phyloP scores from a whole-genome alignment of 768 basidiomycete genomes.

The Cubamyces lactineus region DNA sequence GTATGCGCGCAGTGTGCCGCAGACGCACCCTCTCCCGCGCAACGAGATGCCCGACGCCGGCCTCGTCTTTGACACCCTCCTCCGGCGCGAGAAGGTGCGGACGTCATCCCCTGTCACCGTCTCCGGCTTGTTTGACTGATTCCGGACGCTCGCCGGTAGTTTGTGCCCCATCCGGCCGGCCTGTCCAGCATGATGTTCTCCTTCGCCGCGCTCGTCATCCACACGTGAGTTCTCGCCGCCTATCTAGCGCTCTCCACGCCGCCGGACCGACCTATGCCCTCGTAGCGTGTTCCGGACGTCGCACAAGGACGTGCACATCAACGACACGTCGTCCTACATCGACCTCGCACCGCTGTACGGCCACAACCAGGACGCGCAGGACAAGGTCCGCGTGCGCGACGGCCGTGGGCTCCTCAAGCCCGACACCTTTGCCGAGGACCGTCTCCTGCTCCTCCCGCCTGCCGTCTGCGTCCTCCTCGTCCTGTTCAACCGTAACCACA shows the following conservation, averaged over 20 bases:
- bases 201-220: constrained; percentile 83
- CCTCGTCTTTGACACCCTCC: constrained; percentile 77
- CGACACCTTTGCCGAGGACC: constrained; percentile 79
- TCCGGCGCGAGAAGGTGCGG: constrained; percentile 69
- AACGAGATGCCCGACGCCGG: constrained; percentile 80
- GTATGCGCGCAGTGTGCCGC: constrained; percentile 84
- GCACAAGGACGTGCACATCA: constrained; percentile 65
- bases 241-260: neutral
- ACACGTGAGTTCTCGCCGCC: constrained; percentile 47
- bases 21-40: constrained; percentile 61
- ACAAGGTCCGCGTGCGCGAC: constrained; percentile 56
- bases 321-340: constrained; percentile 86
- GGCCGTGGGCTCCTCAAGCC: constrained; percentile 70
- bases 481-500: constrained; percentile 91
- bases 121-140: neutral
- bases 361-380: constrained; percentile 60
- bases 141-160: constrained; percentile 44
- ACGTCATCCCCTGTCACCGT: neutral
- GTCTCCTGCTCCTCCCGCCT: constrained; percentile 79
- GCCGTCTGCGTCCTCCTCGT: constrained; percentile 74
- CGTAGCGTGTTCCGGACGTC: constrained; percentile 82
- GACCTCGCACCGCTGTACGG: constrained; percentile 87
- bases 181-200: constrained; percentile 81
- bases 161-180: constrained; percentile 75
- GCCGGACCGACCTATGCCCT: neutral